Evolutionary conservation across 2,329 filamentous ascomycete genomes (phyloP).

Genomic region (Talaromyces albobiverticillius): DNA sequence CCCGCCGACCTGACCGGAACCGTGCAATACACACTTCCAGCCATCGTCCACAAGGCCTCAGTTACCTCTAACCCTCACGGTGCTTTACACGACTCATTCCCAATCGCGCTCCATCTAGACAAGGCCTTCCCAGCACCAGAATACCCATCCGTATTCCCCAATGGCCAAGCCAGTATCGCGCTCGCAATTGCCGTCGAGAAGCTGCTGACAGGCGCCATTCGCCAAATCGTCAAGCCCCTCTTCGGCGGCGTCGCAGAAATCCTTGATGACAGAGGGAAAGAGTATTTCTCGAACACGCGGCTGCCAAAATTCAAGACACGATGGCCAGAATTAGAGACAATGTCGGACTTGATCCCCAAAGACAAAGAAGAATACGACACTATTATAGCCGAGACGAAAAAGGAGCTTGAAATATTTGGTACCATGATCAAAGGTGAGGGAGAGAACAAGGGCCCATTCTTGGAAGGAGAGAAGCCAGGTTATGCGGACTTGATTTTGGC

Average conservation of each 20-base stretch:
- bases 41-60: constrained; percentile 28
- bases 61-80: constrained; percentile 23
- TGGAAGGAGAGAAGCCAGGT: constrained; percentile 30
- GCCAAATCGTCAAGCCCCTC: constrained; percentile 16
- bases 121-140: constrained; percentile 26
- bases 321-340: constrained; percentile 18
- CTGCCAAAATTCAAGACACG: constrained; percentile 21
- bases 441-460: constrained; percentile 32
- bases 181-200: constrained; percentile 24
- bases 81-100: constrained; percentile 32
- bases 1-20: constrained; percentile 16
- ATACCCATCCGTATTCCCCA: constrained; percentile 28
- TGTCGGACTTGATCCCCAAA: constrained; percentile 27
- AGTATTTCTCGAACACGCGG: constrained; percentile 31
- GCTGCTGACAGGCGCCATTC: constrained; percentile 12
- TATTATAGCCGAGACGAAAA: constrained; percentile 20
- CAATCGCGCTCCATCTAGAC: constrained; percentile 32
- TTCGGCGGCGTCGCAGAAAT: constrained; percentile 22
- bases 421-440: constrained; percentile 26
- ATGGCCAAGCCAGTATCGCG: constrained; percentile 31
- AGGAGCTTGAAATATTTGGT: constrained; percentile 20
- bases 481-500: constrained; percentile 30
- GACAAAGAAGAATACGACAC: constrained; percentile 20
- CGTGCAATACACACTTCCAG: constrained; percentile 30
- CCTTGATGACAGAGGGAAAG: constrained; percentile 27